Conservation (phyloP, 257 asterid species). For the Nicotiana paniculata region DNA sequence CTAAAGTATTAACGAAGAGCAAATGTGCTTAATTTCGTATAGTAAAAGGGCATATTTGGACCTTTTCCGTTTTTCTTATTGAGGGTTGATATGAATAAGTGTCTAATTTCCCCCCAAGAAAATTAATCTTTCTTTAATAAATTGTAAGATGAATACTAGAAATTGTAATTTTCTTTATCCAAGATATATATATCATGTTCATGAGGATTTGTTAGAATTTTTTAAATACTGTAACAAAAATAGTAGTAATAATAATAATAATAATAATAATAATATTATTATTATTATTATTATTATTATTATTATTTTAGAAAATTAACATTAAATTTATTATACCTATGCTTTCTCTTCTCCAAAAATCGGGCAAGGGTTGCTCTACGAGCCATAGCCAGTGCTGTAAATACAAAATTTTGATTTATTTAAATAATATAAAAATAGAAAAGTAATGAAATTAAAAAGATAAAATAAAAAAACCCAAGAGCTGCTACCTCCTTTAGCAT, state of each 20-base stretch:
- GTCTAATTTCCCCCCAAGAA: not conserved
- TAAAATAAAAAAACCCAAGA: not conserved
- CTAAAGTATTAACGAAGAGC: no score
- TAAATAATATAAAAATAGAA: not conserved
- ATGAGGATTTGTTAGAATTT: not conserved
- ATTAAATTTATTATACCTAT: constrained; percentile 20
- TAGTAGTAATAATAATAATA: not conserved
- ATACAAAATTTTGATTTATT: not conserved
- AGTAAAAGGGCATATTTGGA: no score
- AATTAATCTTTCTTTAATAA: no score
- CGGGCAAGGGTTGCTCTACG: constrained; percentile 55
- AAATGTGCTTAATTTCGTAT: no score
- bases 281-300: no score
- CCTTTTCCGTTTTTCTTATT: no score
- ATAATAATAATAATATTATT: no score
- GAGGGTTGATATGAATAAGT: not conserved
- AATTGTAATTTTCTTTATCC: no score
- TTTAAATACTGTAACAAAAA: not conserved
- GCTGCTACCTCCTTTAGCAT: constrained; percentile 15
- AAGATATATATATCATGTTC: no score
- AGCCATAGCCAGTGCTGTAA: constrained; percentile 53
- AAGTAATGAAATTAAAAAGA: not conserved
- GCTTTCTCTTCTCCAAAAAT: constrained; percentile 50
- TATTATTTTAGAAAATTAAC: no score
- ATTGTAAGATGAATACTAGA: no score